Evolutionary conservation across 192 early-diverging fungal genomes (phyloP).

Genomic region (Polychytrium aggregatum): DNA sequence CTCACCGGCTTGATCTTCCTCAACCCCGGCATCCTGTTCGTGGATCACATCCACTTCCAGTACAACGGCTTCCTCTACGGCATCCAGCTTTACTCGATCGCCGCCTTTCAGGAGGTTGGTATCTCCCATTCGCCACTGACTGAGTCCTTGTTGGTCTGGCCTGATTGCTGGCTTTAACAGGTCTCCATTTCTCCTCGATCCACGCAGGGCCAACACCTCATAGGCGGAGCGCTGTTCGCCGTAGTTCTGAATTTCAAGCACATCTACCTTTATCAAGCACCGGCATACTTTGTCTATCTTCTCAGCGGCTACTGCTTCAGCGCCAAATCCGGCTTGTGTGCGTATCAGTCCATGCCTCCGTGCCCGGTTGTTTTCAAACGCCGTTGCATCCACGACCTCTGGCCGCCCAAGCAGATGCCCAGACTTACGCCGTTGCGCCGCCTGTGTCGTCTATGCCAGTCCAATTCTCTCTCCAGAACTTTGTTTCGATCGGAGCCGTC

Average conservation of each 20-base stretch:
- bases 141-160: no score
- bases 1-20: conserved; percentile 20
- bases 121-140: neutral
- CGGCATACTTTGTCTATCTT: conserved; percentile 87
- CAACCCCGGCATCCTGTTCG: conserved; percentile 49
- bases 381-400: no score
- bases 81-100: conserved; percentile 68
- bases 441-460: neutral
- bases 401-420: neutral
- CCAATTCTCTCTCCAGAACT: conserved; percentile 20
- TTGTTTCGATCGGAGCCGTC: conserved; percentile 51
- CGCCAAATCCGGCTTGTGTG: no score
- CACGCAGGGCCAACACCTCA: conserved; percentile 42
- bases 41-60: conserved; percentile 97
- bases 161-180: neutral
- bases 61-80: conserved; percentile 91
- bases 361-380: no score
- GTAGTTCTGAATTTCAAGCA: conserved; percentile 92
- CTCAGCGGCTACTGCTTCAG: conserved; percentile 64
- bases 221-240: conserved; percentile 72
- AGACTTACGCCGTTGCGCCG: no score
- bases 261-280: conserved; percentile 72
- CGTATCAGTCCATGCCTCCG: no score
- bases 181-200: neutral
- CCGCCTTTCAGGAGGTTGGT: conserved; percentile 52